Base-by-base conservation (phyloP, 169 alveolate genomes). In the Babesia bigemina region DNA sequence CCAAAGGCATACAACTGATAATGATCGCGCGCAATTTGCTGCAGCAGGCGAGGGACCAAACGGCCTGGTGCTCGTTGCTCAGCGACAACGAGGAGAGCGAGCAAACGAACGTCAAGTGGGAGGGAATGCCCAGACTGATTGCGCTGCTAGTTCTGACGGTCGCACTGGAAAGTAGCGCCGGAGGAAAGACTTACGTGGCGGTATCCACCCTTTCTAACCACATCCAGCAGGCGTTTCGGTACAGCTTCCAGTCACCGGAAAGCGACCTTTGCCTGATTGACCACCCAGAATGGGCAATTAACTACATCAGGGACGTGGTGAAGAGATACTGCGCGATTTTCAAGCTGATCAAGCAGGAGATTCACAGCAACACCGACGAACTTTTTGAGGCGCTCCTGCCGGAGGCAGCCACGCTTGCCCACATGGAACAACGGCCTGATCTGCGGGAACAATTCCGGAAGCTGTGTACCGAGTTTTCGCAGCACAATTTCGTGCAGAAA, bases 271-370 rank as follows among this genome's bases (percentile, higher is more conserved):
- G 83, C 48, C 48, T 63, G 22, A 36, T 72, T 21, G 81, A 81
- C 21, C 84, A 65, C 36, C 88, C 88, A 13, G 88, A 81, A 21
- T 81, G 83, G 83, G 88, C 88, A 10, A 52, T 81, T n/a, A 47
- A 70, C 16, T 72, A 81, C 45, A 19, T 81, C 61, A 81, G 47
- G 45, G 71, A 81, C 22, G 71, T 42, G 10, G 74, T 72, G 12
- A 44, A 52, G 28, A 39, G 42, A 55, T 81, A 81, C 63, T 33
- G 17, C 26, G 28, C 50, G 13, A 33, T 81, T 11, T 81, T 81
- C 47, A 59, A 72, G 45, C 63, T 19, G 17, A 52, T 62, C 21
- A 81, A 71, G 29, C 65, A 48, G n/a, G 88, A 81, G 19, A 26
- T 81, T 4, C 72, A 44, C 60, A 44, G 63, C n/a, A 65, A 49